A percentile compares a stretch with the other conserved stretches of the same genome.
Evolutionary conservation across 202 grass and related monocot species (phyloP).

Genomic region (Schoenoplectus tabernaemontani): DNA sequence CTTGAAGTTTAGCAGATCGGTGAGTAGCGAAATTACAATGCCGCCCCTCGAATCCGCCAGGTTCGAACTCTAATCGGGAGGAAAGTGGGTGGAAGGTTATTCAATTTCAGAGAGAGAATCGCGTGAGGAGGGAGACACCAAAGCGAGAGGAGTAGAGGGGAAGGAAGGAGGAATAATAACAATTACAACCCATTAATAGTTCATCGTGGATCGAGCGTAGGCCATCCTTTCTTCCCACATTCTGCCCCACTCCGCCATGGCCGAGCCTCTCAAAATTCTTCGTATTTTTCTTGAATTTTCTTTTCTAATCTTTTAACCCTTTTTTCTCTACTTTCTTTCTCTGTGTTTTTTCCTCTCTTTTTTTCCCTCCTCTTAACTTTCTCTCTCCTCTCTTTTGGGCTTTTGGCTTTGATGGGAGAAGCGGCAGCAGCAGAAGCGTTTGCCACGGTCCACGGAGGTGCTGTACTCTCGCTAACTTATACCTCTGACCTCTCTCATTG

Average conservation of each 20-base stretch:
- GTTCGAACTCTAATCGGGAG: slow-evolving; percentile 9
- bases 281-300: slow-evolving; percentile 18
- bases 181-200: neutral
- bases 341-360: neutral
- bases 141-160: slow-evolving; percentile 26
- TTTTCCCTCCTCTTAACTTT: slow-evolving; percentile 19
- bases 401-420: slow-evolving; percentile 12
- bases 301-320: slow-evolving; percentile 25
- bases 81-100: neutral
- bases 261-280: slow-evolving; percentile 18
- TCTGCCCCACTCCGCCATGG: slow-evolving; percentile 32
- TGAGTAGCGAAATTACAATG: slow-evolving; percentile 30
- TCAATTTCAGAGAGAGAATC: slow-evolving; percentile 29
- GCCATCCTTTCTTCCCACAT: slow-evolving; percentile 3
- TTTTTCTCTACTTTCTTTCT: neutral
- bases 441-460: neutral
- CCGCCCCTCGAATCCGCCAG: slow-evolving; percentile 1
- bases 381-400: slow-evolving; percentile 21
- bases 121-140: slow-evolving; percentile 31
- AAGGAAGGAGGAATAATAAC: slow-evolving; percentile 18
- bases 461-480: neutral
- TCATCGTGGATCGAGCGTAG: slow-evolving; percentile 22
- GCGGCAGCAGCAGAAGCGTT: neutral
- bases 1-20: slow-evolving; percentile 41
- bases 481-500: neutral